Evolutionary conservation across 1,139 yeast genomes (phyloP).

Genomic region (Pichia norvegensis): DNA sequence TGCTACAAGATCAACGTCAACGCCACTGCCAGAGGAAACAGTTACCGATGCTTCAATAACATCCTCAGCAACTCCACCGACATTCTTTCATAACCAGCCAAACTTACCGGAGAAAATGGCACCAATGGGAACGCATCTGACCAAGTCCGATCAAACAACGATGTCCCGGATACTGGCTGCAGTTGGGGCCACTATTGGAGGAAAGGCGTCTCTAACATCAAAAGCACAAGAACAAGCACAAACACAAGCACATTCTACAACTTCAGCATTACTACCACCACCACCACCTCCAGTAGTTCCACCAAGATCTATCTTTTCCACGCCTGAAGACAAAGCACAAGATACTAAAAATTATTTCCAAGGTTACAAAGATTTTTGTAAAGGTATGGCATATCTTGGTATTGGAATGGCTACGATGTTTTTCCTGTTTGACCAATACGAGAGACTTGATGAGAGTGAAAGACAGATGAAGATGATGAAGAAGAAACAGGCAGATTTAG

Average conservation of each 20-base stretch:
- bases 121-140: neutral
- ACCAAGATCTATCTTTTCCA: neutral
- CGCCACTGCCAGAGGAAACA: too few relatives aligned
- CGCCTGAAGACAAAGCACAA: neutral
- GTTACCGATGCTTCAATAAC: neutral
- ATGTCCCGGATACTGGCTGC: neutral
- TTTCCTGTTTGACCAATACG: conserved; percentile 16
- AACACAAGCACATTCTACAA: too few relatives aligned
- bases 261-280: too few relatives aligned
- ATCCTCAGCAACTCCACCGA: neutral
- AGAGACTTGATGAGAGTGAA: conserved; percentile 20
- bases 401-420: conserved; percentile 10
- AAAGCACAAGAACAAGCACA: too few relatives aligned
- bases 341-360: conserved; percentile 5
- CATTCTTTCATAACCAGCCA: conserved; percentile 10
- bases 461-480: conserved; percentile 17
- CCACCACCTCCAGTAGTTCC: neutral
- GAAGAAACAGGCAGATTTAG: conserved; percentile 24
- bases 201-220: too few relatives aligned
- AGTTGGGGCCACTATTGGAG: neutral
- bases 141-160: neutral
- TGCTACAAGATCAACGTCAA: neutral
- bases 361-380: conserved; percentile 10
- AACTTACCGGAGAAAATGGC: conserved; percentile 4
- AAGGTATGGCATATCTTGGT: conserved; percentile 13